These are phyloP conservation scores for Cubamyces sp. DNA, from an alignment of 768 basidiomycete genomes.

Conservation along the genomic window DNA sequence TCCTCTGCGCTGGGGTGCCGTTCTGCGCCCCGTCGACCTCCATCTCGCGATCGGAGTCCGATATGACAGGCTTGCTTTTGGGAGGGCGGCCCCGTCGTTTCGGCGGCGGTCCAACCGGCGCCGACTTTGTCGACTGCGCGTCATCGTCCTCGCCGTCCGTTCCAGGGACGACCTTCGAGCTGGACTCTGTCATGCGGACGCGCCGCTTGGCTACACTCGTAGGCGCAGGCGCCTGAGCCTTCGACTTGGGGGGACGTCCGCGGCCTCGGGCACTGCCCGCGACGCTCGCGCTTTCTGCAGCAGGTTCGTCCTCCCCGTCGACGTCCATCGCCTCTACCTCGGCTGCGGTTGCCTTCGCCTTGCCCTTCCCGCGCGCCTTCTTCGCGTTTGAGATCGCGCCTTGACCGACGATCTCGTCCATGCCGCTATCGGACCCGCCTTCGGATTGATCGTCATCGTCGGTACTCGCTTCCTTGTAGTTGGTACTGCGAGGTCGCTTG, in stretches of 20 bases:
- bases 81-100: constrained; percentile 27
- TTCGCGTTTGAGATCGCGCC: constrained; percentile 16
- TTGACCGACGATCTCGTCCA: constrained; percentile 36
- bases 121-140: constrained; percentile 18
- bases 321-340: constrained; percentile 34
- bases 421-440: constrained; percentile 37
- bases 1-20: neutral
- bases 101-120: constrained; percentile 11
- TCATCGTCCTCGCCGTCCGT: constrained; percentile 27
- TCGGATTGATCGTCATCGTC: constrained; percentile 33
- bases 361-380: constrained; percentile 27
- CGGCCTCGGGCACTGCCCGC: constrained; percentile 26
- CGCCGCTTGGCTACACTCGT: constrained; percentile 21
- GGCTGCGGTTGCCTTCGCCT: constrained; percentile 22
- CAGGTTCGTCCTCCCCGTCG: constrained; percentile 22
- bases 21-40: constrained; percentile 11
- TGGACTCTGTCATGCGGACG: constrained; percentile 9
- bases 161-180: constrained; percentile 18
- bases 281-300: constrained; percentile 25
- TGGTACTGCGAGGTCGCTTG: constrained; percentile 35
- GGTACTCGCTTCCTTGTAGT: constrained; percentile 30
- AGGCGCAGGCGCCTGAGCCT: constrained; percentile 7
- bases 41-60: constrained; percentile 28
- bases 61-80: constrained; percentile 29
- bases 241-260: constrained; percentile 27